Evolutionary conservation across 208 protist genomes (phyloP), one percentile per base, ranked within the genome.

Genomic region (Trypanosomatidae sp.): DNA sequence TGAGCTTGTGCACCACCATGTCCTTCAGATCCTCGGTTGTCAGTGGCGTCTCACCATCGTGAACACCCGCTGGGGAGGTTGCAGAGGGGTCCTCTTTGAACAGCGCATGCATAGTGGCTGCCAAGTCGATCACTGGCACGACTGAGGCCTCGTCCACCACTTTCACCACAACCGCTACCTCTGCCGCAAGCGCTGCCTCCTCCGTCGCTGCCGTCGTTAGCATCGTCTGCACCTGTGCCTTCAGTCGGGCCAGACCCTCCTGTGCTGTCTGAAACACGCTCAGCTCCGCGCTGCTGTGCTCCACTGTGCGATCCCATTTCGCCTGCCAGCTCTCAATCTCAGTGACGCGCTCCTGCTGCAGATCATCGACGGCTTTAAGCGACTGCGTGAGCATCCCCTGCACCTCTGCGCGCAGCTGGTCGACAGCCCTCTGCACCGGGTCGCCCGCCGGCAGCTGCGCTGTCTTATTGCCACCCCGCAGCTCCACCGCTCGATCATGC

Each of bases 281-380:
- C 59, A 95, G 78, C 83, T 97, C 90, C 22, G 82, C 85, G 36
- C 46, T 83, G 74, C 87, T 93, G 58, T 90, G 86, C 69, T 82
- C 86, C 15, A 78, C 55, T 33, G 74, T 70, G 36, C 71, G 68
- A 15, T n/a, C 25, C 52, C 86, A 69, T 55, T 81, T 72, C 2
- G 80, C 73, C 56, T 81, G 76, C 41, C 89, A 80, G 28, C 39
- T 36, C 62, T 85, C 56, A 2, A 74, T 43, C 78, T 92, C 86
- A 22, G 36, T 30, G 75, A 82, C 79, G 8, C 92, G 77, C 19
- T 59, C 43, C 43, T 83, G 79, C 46, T 81, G 77, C 77, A 88
- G 70, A 71, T 80, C 80, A 46, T 74, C 76, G 7, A 90, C 62
- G 58, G 67, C 77, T 2, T 62, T 69, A 4, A 53, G 62, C 8